phyloP scores from a whole-genome alignment of 768 basidiomycete species.

The Lepiota venenata region DNA sequence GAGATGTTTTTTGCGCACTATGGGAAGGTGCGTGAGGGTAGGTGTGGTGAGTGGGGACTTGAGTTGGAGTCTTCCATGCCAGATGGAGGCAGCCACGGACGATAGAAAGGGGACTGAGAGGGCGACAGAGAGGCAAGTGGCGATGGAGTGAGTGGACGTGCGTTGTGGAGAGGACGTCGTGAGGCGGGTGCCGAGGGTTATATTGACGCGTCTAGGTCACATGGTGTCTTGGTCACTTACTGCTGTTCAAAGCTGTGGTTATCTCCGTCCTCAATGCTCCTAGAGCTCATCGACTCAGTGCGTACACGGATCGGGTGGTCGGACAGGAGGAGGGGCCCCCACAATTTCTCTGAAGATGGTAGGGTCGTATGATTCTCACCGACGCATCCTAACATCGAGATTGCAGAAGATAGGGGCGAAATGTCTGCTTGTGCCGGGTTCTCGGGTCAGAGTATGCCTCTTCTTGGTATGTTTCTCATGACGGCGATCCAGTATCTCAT shows the following conservation, averaged over 20 bases:
- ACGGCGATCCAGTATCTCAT: too few species aligned
- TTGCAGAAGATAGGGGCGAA: too few species aligned
- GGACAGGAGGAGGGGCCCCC: too few species aligned
- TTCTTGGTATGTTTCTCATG: too few species aligned
- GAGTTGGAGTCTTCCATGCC: conserved; percentile 3
- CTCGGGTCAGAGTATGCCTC: too few species aligned
- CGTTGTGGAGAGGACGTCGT: conserved; percentile 25
- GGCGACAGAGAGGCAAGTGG: conserved; percentile 44
- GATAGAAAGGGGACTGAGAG: conserved; percentile 41
- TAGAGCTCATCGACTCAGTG: not conserved
- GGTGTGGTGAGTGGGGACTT: not conserved
- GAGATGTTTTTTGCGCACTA: not conserved
- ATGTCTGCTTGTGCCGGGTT: too few species aligned
- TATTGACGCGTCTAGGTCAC: conserved; percentile 10
- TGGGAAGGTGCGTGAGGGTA: conserved; percentile 18
- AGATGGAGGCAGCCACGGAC: conserved; percentile 29
- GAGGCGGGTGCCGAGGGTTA: conserved; percentile 35
- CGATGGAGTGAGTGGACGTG: conserved; percentile 43
- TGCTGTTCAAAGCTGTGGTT: not conserved
- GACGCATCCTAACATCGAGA: too few species aligned
- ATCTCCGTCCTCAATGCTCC: not conserved
- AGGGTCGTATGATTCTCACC: too few species aligned
- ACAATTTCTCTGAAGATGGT: too few species aligned
- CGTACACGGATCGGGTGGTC: not conserved
- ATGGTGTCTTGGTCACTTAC: not conserved